A percentile compares a stretch with the other conserved stretches of the same genome.
Conservation (phyloP, 2,329 filamentous ascomycete species). For the Colletotrichum ledebouriae region DNA sequence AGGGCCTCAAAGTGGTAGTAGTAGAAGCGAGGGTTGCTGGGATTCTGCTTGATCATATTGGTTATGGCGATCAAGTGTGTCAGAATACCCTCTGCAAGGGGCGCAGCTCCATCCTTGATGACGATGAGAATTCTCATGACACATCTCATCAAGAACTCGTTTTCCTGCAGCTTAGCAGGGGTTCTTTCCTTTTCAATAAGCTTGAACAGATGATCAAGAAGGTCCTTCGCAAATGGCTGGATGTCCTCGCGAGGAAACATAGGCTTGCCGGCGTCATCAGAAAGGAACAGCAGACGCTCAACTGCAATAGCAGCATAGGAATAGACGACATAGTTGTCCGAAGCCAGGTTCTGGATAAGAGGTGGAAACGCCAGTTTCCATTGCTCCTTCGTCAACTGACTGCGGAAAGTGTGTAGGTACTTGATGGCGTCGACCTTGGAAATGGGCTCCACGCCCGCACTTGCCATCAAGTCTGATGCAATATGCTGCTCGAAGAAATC, state of each 20-base stretch:
- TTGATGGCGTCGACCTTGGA: constrained; percentile 98
- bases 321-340: constrained; percentile 95
- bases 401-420: constrained; percentile 96
- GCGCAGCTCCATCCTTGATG: constrained; percentile 83
- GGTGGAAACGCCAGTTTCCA: constrained; percentile 92
- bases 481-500: constrained; percentile 96
- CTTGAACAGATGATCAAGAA: constrained; percentile 90
- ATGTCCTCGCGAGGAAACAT: constrained; percentile 87
- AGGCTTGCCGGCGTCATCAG: constrained; percentile 79
- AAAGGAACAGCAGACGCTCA: constrained; percentile 90
- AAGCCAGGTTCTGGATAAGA: constrained; percentile 90
- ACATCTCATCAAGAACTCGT: constrained; percentile 98
- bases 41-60: constrained; percentile 91
- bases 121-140: constrained; percentile 98
- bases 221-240: constrained; percentile 83
- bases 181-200: constrained; percentile 88
- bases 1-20: constrained; percentile 98
- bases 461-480: constrained; percentile 85
- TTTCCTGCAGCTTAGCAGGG: constrained; percentile 96
- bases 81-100: constrained; percentile 83
- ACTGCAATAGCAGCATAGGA: constrained; percentile 97
- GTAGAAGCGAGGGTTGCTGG: constrained; percentile 97
- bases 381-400: constrained; percentile 90
- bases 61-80: constrained; percentile 90
- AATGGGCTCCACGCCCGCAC: constrained; percentile 80